A percentile compares a stretch with the other conserved stretches of the same genome.
These are phyloP conservation scores for Auricularia heimuer DNA, from an alignment of 768 basidiomycete genomes.

Conservation along the genomic window DNA sequence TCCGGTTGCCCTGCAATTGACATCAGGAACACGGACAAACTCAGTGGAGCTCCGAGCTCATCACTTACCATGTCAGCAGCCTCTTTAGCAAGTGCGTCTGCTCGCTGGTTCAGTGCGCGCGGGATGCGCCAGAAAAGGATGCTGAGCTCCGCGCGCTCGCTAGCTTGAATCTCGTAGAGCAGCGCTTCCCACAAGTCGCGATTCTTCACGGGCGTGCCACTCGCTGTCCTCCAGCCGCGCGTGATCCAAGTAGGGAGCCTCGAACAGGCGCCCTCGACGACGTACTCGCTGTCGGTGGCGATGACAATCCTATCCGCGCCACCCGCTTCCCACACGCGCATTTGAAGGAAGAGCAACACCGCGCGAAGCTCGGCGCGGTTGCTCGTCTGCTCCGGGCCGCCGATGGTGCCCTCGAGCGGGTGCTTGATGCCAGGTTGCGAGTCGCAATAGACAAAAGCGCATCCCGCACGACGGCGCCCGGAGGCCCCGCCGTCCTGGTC, in stretches of 20 bases:
- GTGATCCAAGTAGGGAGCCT: slow-evolving; percentile 17
- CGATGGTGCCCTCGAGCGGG: slow-evolving; percentile 9
- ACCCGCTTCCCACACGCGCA: slow-evolving; percentile 19
- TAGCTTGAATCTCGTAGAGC: slow-evolving; percentile 7
- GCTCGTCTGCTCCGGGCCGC: slow-evolving; percentile 18
- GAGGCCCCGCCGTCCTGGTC: neutral
- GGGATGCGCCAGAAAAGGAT: slow-evolving; percentile 17
- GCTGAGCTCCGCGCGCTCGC: slow-evolving; percentile 13
- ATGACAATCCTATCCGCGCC: slow-evolving; percentile 23
- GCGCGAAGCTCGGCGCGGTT: slow-evolving; percentile 29
- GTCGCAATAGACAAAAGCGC: slow-evolving; percentile 2
- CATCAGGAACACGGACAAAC: no score
- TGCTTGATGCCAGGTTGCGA: neutral
- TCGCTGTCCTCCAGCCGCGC: slow-evolving; percentile 15
- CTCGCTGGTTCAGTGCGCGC: slow-evolving; percentile 13
- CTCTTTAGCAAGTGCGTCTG: slow-evolving; percentile 15
- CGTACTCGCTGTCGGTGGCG: slow-evolving; percentile 24
- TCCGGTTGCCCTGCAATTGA: no score
- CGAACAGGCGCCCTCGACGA: slow-evolving; percentile 18
- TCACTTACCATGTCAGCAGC: neutral
- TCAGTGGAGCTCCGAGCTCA: no score
- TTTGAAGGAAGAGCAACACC: slow-evolving; percentile 16
- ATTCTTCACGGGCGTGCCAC: slow-evolving; percentile 13
- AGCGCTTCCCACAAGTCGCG: slow-evolving; percentile 20
- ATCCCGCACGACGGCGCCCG: slow-evolving; percentile 4